Percentiles rank a stretch among this genome's conserved stretches.
phyloP scores from a whole-genome alignment of 2,329 filamentous ascomycete genomes.

The Akanthomyces dipterigenus region DNA sequence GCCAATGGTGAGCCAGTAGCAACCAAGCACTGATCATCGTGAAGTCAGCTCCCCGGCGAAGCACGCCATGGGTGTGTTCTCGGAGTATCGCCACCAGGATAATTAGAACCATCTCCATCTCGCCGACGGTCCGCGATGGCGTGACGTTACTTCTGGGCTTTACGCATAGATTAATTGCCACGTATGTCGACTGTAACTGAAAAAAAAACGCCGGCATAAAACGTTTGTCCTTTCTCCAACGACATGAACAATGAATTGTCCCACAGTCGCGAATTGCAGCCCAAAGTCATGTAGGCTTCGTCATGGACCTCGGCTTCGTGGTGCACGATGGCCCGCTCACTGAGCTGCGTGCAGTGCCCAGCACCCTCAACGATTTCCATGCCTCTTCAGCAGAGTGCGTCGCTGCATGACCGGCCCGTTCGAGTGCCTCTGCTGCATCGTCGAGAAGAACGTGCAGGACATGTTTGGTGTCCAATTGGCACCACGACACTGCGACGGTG shows the following conservation, averaged over 20 bases:
- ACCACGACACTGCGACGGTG: background rate
- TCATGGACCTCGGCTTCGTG: background rate
- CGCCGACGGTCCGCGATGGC: constrained; percentile 7
- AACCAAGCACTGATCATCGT: background rate
- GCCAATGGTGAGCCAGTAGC: background rate
- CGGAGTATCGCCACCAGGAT: background rate
- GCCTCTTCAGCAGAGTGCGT: background rate
- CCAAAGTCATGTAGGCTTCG: background rate
- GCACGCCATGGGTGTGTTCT: background rate
- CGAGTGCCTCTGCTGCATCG: background rate
- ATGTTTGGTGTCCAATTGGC: background rate
- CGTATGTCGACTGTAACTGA: background rate
- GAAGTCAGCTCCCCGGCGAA: background rate
- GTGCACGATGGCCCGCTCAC: background rate
- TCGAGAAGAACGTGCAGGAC: background rate
- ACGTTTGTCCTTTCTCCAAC: background rate
- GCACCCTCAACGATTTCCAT: background rate
- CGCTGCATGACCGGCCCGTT: background rate
- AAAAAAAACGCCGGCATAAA: background rate
- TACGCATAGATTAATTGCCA: background rate
- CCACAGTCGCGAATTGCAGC: background rate
- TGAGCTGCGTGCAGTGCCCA: background rate
- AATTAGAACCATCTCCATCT: background rate
- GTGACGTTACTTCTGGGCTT: background rate
- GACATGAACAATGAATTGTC: background rate